Evolutionary conservation across 2,329 filamentous ascomycete genomes (phyloP).

Genomic region (Cytospora piceicola): DNA sequence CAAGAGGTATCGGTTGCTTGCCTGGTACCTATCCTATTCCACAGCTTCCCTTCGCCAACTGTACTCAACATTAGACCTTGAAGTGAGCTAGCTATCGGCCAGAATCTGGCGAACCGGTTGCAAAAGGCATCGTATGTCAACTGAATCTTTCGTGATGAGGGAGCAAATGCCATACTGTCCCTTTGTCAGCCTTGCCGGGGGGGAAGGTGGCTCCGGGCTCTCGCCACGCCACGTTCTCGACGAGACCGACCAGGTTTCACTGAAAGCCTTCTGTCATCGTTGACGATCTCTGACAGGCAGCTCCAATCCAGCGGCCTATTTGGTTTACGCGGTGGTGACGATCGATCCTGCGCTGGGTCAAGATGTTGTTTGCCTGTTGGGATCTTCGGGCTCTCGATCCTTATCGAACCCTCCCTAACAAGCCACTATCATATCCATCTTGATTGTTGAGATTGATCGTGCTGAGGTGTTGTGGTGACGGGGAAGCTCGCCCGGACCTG

Average conservation of each 20-base stretch:
- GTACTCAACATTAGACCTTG: not conserved
- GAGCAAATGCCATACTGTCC: not conserved
- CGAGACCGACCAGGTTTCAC: not conserved
- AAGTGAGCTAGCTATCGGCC: not conserved
- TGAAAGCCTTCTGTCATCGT: not conserved
- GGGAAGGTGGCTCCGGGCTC: not conserved
- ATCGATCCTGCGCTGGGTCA: not conserved
- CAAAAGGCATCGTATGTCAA: conserved; percentile 9
- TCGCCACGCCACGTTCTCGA: not conserved
- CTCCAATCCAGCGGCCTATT: not conserved
- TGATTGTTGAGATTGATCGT: conserved; percentile 23
- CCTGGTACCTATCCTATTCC: not conserved
- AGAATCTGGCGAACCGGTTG: not conserved
- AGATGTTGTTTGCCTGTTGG: not conserved
- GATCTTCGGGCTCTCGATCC: not conserved
- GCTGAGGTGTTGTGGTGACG: conserved; percentile 14
- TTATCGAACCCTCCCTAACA: conserved; percentile 12
- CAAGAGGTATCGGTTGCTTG: conserved; percentile 11
- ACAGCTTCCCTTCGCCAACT: conserved; percentile 1
- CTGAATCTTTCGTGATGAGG: conserved; percentile 9
- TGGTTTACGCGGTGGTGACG: not conserved
- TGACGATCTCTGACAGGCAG: conserved; percentile 1
- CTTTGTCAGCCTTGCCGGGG: not conserved
- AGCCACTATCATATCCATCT: conserved; percentile 18
- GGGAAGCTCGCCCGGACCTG: conserved; percentile 21